These are phyloP conservation scores for Penicillium rolfsii DNA, from an alignment of 2,329 filamentous ascomycete genomes.

Conservation along the genomic window DNA sequence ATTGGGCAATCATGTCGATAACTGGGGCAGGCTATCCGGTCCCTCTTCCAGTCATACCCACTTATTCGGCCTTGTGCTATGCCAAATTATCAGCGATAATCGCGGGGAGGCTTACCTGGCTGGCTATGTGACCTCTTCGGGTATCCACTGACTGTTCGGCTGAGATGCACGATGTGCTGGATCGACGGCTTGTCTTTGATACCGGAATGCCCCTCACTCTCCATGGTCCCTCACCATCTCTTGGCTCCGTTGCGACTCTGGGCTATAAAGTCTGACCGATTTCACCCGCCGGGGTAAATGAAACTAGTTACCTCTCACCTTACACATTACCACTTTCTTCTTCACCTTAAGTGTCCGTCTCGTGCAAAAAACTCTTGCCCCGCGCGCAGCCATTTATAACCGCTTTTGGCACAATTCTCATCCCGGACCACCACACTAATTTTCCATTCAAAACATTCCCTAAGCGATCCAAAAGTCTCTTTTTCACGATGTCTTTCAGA, in stretches of 20 bases:
- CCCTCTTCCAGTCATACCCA: background rate
- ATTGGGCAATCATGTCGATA: slow-evolving; percentile 1
- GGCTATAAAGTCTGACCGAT: slow-evolving; percentile 35
- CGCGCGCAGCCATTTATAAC: slow-evolving; percentile 6
- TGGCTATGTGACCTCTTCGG: slow-evolving; percentile 23
- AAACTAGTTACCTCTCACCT: background rate
- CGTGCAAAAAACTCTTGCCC: background rate
- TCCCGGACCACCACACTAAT: background rate
- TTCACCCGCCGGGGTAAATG: slow-evolving; percentile 9
- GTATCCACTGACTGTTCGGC: slow-evolving; percentile 27
- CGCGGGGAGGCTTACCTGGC: slow-evolving; percentile 22
- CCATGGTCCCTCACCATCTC: slow-evolving; percentile 24
- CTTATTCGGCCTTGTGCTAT: background rate
- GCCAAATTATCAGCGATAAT: slow-evolving; percentile 25
- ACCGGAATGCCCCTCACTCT: slow-evolving; percentile 32
- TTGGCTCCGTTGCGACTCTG: slow-evolving; percentile 10
- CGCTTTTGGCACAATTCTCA: background rate
- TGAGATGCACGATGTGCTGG: slow-evolving; percentile 28
- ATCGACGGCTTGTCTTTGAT: slow-evolving; percentile 35
- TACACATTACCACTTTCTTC: slow-evolving; percentile 1
- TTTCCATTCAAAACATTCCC: slow-evolving; percentile 3
- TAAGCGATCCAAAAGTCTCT: slow-evolving; percentile 5
- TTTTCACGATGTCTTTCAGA: slow-evolving; percentile 33
- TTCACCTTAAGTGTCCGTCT: background rate
- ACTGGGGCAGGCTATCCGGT: slow-evolving; percentile 5